These are phyloP conservation scores for Rhodocollybia butyracea DNA, from an alignment of 768 basidiomycete genomes.

Conservation along the genomic window DNA sequence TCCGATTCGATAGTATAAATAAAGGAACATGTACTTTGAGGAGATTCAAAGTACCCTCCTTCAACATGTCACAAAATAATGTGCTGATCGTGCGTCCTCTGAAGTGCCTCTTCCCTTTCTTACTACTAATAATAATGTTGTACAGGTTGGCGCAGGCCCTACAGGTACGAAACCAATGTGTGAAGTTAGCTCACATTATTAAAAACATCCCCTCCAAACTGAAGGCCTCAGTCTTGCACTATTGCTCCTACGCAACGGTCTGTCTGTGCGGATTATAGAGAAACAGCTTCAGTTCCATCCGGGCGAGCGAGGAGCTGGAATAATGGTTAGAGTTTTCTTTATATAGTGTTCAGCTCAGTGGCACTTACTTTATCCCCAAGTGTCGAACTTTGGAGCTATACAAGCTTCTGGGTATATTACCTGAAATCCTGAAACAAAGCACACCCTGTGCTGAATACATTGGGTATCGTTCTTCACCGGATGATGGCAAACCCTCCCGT, in stretches of 20 bases:
- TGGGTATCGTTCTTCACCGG: constrained; percentile 13
- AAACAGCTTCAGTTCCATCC: constrained; percentile 16
- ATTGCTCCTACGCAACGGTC: constrained; percentile 22
- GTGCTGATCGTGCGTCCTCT: constrained; percentile 1
- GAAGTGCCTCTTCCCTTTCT: neutral
- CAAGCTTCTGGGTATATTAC: constrained; percentile 19
- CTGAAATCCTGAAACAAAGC: constrained; percentile 11
- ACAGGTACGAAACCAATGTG: neutral
- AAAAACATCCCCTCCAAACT: constrained; percentile 9
- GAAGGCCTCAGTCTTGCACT: constrained; percentile 28
- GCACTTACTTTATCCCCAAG: constrained; percentile 9
- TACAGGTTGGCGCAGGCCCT: constrained; percentile 7
- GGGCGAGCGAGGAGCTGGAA: constrained; percentile 23
- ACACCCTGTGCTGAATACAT: neutral
- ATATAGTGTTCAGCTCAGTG: neutral
- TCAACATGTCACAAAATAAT: constrained; percentile 2
- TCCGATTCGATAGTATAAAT: too few relatives aligned
- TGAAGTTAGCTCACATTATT: neutral
- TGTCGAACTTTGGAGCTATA: constrained; percentile 23
- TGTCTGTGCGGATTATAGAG: constrained; percentile 32
- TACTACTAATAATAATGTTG: neutral
- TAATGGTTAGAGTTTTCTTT: constrained; percentile 16
- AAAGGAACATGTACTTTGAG: too few relatives aligned
- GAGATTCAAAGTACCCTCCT: too few relatives aligned
- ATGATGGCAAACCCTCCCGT: neutral